phyloP scores from a whole-genome alignment of 139 green algal species.

The Asterochloris sp. region DNA sequence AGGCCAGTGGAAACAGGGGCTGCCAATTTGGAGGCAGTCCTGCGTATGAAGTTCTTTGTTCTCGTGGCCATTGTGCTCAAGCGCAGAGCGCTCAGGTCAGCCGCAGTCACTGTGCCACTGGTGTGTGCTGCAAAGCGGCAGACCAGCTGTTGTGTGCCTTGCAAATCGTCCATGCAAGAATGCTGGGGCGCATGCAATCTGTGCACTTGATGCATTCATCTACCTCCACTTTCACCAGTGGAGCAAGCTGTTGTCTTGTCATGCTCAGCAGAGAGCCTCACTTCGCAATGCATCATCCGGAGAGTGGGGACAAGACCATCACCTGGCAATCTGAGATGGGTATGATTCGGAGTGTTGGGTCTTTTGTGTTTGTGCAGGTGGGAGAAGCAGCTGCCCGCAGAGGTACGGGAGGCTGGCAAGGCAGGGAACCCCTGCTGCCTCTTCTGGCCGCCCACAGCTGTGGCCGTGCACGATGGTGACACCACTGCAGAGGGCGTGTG shows the following conservation, averaged over 20 bases:
- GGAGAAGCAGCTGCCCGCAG: constrained; percentile 24
- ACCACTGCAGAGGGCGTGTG: neutral
- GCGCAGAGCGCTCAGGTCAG: constrained; percentile 28
- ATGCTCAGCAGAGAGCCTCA: too few relatives aligned
- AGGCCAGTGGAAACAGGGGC: neutral
- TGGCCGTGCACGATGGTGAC: neutral
- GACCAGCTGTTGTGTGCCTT: too few relatives aligned
- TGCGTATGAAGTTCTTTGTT: constrained; percentile 34
- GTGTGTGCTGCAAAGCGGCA: too few relatives aligned
- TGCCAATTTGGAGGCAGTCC: constrained; percentile 17
- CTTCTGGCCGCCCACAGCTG: constrained; percentile 36
- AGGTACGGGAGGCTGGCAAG: constrained; percentile 7
- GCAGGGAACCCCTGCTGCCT: constrained; percentile 27
- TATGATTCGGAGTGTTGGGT: neutral
- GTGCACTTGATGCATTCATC: too few relatives aligned
- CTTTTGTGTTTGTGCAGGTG: constrained; percentile 24
- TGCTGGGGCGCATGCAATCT: too few relatives aligned
- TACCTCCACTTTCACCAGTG: too few relatives aligned
- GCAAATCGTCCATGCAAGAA: too few relatives aligned
- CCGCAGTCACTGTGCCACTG: neutral
- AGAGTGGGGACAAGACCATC: too few relatives aligned
- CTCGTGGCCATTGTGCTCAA: constrained; percentile 35
- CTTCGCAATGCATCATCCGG: too few relatives aligned
- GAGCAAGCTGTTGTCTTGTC: too few relatives aligned
- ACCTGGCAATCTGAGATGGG: neutral